Evolutionary conservation across 2,329 filamentous ascomycete genomes (phyloP), one percentile per base, ranked within the genome.

Genomic region (Zasmidium cellare): DNA sequence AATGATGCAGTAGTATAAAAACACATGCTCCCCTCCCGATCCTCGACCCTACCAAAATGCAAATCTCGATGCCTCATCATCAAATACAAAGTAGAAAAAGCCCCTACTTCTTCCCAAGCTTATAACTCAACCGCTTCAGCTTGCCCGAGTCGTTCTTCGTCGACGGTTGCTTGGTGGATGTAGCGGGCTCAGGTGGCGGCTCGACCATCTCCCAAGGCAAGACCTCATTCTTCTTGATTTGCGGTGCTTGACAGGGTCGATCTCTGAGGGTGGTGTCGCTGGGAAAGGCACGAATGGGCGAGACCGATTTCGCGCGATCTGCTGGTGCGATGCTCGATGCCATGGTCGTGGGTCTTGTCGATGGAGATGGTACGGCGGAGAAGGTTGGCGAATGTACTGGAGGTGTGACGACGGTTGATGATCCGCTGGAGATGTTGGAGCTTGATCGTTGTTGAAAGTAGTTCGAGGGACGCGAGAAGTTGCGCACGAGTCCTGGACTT

Each of bases 191-290:
- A 18, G 31, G 12, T 14, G 54, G 61, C 28, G 61, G 55, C 25
- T 60, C 59, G 18, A 57, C 60, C 46, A 59, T 57, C 18, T 64
- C 61, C 61, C 61, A 64, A 2, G 61, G 61, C 18, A 59, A 46
- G 2, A 62, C 59, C 9, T 60, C 57, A 23, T 53, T 53, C 35
- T 57, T 59, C 12, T 57, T 55, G 31, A 28, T 44, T 44, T 50
- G 44, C 11, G 46, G 19, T 44, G 18, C 18, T 41, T 41, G 35
- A n/a, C 35, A 9, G 6, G 35, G 35, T 9, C n/a, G 35, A 28
- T 28, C 25, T 28, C 25, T 28, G 25, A 11, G 11, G 20, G 46
- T 16, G 20, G 6, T 20, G 45, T 23, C 14, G 28, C 20, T 19
- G 28, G 46, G 35, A 9, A 18, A 9, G 16, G 35, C 35, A 12